These are phyloP conservation scores for Massarina eburnea DNA, from an alignment of 2,329 filamentous ascomycete genomes.

Conservation along the genomic window DNA sequence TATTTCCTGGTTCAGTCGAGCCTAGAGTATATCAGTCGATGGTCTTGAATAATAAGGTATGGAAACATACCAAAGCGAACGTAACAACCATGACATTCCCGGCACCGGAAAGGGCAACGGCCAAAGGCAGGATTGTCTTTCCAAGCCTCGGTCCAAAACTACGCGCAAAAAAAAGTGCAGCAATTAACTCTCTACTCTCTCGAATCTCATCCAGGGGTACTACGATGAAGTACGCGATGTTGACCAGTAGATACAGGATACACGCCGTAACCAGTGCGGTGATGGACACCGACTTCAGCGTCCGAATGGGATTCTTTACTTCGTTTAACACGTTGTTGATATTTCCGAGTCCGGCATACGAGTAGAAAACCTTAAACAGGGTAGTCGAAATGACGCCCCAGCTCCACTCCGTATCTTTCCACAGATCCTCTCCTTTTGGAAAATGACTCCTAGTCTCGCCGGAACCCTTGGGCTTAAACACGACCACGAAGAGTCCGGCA, in stretches of 20 bases:
- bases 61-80: conserved; percentile 62
- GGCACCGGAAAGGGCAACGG: conserved; percentile 66
- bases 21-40: conserved; percentile 45
- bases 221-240: conserved; percentile 65
- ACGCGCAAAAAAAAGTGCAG: conserved; percentile 66
- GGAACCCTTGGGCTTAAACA: conserved; percentile 22
- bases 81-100: conserved; percentile 75
- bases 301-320: conserved; percentile 67
- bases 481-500: conserved; percentile 40
- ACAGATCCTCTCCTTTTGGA: conserved; percentile 56
- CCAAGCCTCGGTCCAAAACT: conserved; percentile 64
- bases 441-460: conserved; percentile 24
- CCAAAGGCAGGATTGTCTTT: conserved; percentile 60
- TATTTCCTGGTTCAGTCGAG: conserved; percentile 71
- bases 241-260: conserved; percentile 67
- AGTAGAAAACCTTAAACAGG: conserved; percentile 68
- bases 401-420: conserved; percentile 68
- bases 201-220: conserved; percentile 69
- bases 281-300: conserved; percentile 63
- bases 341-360: conserved; percentile 67
- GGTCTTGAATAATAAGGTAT: not conserved
- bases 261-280: conserved; percentile 64
- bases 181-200: conserved; percentile 66
- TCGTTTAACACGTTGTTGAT: conserved; percentile 72
- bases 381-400: conserved; percentile 68